A percentile compares a stretch with the other conserved stretches of the same genome.
These are phyloP conservation scores for Aspergillus novofumigatus DNA, from an alignment of 2,329 filamentous ascomycete species.

Conservation along the genomic window DNA sequence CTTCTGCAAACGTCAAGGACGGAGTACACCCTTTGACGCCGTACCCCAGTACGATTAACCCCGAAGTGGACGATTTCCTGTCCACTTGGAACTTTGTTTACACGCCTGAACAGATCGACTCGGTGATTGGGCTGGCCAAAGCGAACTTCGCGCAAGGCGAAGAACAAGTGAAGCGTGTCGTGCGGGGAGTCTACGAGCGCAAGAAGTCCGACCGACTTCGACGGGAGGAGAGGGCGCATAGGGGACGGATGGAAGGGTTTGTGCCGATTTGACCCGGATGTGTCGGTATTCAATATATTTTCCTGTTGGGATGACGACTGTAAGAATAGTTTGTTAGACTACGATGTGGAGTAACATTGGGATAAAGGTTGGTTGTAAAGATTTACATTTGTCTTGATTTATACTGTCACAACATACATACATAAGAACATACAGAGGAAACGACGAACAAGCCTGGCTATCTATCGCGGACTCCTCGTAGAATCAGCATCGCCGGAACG, in stretches of 20 bases:
- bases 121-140: constrained; percentile 72
- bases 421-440: background rate
- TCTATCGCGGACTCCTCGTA: background rate
- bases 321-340: background rate
- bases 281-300: background rate
- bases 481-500: background rate
- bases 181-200: constrained; percentile 86
- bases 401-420: background rate
- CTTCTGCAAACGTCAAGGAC: constrained; percentile 15
- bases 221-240: constrained; percentile 24
- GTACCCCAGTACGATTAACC: constrained; percentile 70
- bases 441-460: background rate
- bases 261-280: constrained; percentile 22
- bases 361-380: background rate
- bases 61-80: constrained; percentile 77
- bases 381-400: background rate
- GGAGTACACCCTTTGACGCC: constrained; percentile 20
- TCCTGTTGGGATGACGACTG: background rate
- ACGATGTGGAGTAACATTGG: background rate
- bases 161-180: constrained; percentile 70
- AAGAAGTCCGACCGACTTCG: constrained; percentile 61
- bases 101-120: constrained; percentile 82
- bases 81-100: constrained; percentile 99
- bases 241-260: constrained; percentile 28
- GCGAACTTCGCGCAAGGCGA: constrained; percentile 84